A percentile compares a stretch with the other conserved stretches of the same genome.
Evolutionary conservation across 2,329 filamentous ascomycete genomes (phyloP).

Genomic region (Penicillium sp.): DNA sequence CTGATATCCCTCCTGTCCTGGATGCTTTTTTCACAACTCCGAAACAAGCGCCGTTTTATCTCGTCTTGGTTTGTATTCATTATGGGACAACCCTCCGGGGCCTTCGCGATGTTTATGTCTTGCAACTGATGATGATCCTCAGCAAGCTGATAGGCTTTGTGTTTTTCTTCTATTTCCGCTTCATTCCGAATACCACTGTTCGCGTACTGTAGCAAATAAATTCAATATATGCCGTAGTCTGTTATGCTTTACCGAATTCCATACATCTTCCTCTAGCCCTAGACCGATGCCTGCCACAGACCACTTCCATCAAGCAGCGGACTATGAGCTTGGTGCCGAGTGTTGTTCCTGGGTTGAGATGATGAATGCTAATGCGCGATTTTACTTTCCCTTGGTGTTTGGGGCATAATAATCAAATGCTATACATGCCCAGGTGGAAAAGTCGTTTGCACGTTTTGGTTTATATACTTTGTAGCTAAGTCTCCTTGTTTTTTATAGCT

Average conservation of each 20-base stretch:
- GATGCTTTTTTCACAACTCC: slow-evolving; percentile 1
- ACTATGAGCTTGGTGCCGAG: slow-evolving; percentile 1
- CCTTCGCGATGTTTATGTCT: background rate
- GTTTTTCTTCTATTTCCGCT: slow-evolving; percentile 2
- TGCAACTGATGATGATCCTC: slow-evolving; percentile 7
- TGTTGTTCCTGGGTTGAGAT: slow-evolving; percentile 1
- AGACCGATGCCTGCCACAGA: background rate
- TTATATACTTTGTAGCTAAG: no score
- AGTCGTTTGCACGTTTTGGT: no score
- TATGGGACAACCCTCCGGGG: background rate
- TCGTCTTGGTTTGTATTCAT: slow-evolving; percentile 4
- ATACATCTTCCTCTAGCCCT: background rate
- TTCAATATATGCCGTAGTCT: background rate
- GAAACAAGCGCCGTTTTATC: background rate
- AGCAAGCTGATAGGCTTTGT: slow-evolving; percentile 8
- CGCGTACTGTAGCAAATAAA: slow-evolving; percentile 16
- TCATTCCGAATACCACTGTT: slow-evolving; percentile 19
- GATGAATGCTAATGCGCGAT: background rate
- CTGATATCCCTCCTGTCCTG: slow-evolving; percentile 2
- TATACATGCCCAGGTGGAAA: no score
- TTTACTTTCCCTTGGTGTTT: no score
- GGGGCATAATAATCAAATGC: no score
- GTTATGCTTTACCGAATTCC: background rate
- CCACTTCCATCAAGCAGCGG: background rate
- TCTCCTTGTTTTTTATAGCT: no score